Conservation (phyloP, 129 eudicot species). For the Centella asiatica region DNA sequence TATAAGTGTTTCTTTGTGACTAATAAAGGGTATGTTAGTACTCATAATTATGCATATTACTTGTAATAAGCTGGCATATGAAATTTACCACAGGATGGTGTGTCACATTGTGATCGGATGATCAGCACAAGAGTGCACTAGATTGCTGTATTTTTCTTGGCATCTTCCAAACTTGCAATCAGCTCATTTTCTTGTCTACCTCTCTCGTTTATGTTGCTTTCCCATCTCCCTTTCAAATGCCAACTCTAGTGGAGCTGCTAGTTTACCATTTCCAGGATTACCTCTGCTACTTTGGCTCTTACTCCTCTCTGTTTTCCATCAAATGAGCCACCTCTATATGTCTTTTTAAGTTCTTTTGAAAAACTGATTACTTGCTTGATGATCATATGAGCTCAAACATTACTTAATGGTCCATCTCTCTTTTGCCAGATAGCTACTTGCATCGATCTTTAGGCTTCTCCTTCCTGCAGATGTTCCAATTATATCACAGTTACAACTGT, state of each 20-base stretch:
- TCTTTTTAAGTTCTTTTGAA: slow-evolving; percentile 4
- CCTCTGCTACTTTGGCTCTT: slow-evolving; percentile 16
- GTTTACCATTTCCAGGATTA: slow-evolving; percentile 14
- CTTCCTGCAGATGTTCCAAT: slow-evolving; percentile 5
- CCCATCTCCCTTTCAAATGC: slow-evolving; percentile 19
- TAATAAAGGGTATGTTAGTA: neutral
- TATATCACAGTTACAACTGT: neutral
- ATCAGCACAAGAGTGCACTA: slow-evolving; percentile 13
- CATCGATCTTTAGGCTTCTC: neutral
- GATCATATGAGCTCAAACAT: neutral
- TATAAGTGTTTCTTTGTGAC: neutral
- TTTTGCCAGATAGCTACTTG: neutral
- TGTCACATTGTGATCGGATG: slow-evolving; percentile 20
- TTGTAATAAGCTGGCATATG: slow-evolving; percentile 5
- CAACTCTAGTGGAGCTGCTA: slow-evolving; percentile 14
- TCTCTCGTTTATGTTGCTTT: slow-evolving; percentile 17
- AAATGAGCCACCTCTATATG: slow-evolving; percentile 7
- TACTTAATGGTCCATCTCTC: neutral
- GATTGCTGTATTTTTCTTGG: slow-evolving; percentile 15
- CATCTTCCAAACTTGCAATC: slow-evolving; percentile 19
- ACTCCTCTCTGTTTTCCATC: slow-evolving; percentile 11
- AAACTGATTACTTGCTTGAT: slow-evolving; percentile 16
- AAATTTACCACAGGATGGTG: slow-evolving; percentile 6
- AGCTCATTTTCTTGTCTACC: slow-evolving; percentile 22
- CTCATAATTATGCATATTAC: too few species aligned